Evolutionary conservation across 2,329 filamentous ascomycete species (phyloP), one percentile per base, ranked within the genome.

Genomic region (Trichoderma harzianum): DNA sequence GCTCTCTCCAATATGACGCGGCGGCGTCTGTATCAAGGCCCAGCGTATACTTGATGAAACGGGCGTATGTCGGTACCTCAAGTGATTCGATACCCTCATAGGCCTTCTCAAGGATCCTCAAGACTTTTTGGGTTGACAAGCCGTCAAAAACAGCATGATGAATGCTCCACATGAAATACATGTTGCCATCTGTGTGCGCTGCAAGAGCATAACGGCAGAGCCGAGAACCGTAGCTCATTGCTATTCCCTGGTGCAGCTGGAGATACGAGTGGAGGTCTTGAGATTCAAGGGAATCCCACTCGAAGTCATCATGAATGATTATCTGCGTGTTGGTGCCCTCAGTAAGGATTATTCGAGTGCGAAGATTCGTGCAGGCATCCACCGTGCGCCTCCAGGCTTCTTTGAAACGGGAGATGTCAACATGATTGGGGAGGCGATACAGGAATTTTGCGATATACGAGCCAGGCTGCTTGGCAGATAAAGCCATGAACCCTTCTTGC

Each of bases 381-480:
- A 76, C 68, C 3, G 72, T 72, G 0, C 63, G 36, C 24, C 73
- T 72, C 76, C 75, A 77, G 5, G 72, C 72, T 11, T 30, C 51
- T 16, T 53, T 72, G 21, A 77, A 77, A 2, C 64, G 71, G 7
- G 60, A 65, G 43, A 77, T 18, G 12, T 80, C 74, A 16, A 77
- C 39, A 12, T 76, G 16, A 3, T 55, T 64, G 1, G 74, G 60
- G 1, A 79, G 74, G 30, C 69, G 67, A 36, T 77, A 72, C 14
- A 75, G 75, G 7, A 76, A 75, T 65, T 77, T 76, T 2, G 79
- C 77, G 10, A 83, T 76, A 58, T 84, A 83, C 1, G 78, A 78
- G 1, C 79, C 81, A 3, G 73, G 55, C 11, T 78, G 75, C 47
- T 78, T 77, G 34, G 74, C 75, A 3, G 80, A 77, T 1, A 82